Evolutionary conservation across 768 basidiomycete genomes (phyloP), one percentile per base, ranked within the genome.

Genomic region (Multifurca ochricompacta): DNA sequence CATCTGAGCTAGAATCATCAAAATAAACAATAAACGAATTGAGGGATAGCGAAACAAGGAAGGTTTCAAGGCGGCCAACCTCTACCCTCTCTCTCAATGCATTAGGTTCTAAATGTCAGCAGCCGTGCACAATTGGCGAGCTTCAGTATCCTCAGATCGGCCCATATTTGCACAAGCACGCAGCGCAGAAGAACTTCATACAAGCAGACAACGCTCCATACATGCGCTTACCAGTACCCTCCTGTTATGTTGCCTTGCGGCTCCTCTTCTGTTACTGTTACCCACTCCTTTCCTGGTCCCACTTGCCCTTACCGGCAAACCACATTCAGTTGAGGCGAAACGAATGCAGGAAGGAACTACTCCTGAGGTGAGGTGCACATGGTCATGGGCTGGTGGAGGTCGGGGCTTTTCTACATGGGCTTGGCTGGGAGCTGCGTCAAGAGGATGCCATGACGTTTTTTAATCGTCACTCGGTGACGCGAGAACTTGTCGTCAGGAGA

Each of bases 401-500:
- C 6, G 39, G 10, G 10, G 18, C 23, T 31, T 34, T 32, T 18
- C 35, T 77, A 96, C 75, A 94, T 76, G 18, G 94, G 93, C 70
- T 91, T 92, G 50, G 78, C 72, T 25, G 95, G 93, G 18, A 89
- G 77, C 67, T 97, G 93, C 16, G 95, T 94, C 59, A 85, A 81
- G 59, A 99, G 81, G 52, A 96, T 81, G 54, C 83, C 82, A 66
- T 85, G 87, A 66, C 95, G 83, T 73, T 91, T 91, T 77, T 98
- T 98, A 66, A 97, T 85, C 5, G 92, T 96, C 57, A 98, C 93
- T 56, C 96, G 87, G 67, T 99, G 95, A 59, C 93, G 80, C 58
- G 93, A 95, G 73, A 95, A 98, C 74, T 98, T 98, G 80, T 98
- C 95, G 69, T 99, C 96, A 10, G 95, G 95, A 13, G 95, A 97